Percentiles rank a stretch among this genome's conserved stretches.
Conservation (phyloP, 2,329 filamentous ascomycete species). For the Clonostachys rhizophaga region DNA sequence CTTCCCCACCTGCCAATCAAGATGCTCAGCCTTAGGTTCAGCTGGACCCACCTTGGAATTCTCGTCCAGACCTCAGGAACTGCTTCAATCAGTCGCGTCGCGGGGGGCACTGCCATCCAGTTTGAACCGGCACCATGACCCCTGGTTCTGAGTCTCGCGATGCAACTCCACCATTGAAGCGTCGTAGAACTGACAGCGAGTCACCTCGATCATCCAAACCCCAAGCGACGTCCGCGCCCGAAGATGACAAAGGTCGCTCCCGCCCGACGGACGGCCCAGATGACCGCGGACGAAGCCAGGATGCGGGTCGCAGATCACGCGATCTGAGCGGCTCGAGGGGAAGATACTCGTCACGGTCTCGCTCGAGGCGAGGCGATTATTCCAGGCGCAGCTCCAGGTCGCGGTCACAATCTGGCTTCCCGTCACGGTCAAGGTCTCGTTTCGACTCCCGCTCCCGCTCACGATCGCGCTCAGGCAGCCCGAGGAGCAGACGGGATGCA, state of each 20-base stretch:
- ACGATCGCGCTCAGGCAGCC: constrained; percentile 1
- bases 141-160: constrained; percentile 14
- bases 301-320: constrained; percentile 1
- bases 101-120: too few species aligned
- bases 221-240: neutral
- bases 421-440: constrained; percentile 17
- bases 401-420: constrained; percentile 20
- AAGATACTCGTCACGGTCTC: constrained; percentile 21
- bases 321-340: constrained; percentile 14
- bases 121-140: constrained; percentile 14
- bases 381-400: constrained; percentile 16
- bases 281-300: neutral
- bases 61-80: too few species aligned
- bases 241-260: too few species aligned
- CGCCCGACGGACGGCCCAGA: neutral
- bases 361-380: constrained; percentile 22
- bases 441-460: constrained; percentile 21
- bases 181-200: constrained; percentile 21
- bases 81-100: too few species aligned
- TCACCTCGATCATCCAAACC: constrained; percentile 10
- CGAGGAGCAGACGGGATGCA: constrained; percentile 8
- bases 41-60: too few species aligned
- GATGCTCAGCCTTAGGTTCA: too few species aligned
- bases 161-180: constrained; percentile 20
- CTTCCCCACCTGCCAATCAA: too few species aligned